phyloP scores from a whole-genome alignment of 139 green algal species.

The Auxenochlorella pyrenoidosa region DNA sequence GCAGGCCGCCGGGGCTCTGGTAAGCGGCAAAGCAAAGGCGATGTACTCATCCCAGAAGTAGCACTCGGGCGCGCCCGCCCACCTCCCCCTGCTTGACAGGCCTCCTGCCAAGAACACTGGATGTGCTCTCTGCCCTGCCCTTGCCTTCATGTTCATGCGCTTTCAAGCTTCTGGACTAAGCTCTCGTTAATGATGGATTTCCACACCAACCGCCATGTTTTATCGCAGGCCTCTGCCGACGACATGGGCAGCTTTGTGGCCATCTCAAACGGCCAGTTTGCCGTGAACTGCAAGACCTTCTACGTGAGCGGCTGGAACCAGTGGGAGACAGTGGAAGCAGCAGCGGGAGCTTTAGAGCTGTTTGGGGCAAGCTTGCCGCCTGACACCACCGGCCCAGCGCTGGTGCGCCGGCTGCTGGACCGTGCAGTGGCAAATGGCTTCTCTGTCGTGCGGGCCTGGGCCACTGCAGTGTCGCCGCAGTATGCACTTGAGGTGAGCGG shows the following conservation, averaged over 20 bases:
- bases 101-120: no score
- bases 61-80: no score
- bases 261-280: background rate
- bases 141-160: no score
- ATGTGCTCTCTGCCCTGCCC: no score
- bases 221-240: background rate
- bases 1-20: background rate
- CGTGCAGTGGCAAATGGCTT: slow-evolving; percentile 39
- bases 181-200: no score
- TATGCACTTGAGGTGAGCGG: slow-evolving; percentile 47
- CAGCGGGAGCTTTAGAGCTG: slow-evolving; percentile 59
- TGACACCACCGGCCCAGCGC: slow-evolving; percentile 37
- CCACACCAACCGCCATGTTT: no score
- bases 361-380: slow-evolving; percentile 55
- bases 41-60: no score
- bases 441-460: slow-evolving; percentile 57
- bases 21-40: no score
- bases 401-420: slow-evolving; percentile 45
- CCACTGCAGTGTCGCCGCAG: slow-evolving; percentile 39
- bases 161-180: no score
- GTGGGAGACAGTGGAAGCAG: slow-evolving; percentile 70
- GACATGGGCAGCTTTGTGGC: background rate
- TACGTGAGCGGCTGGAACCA: slow-evolving; percentile 1
- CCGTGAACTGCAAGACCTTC: slow-evolving; percentile 5
- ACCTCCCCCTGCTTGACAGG: no score